Percentiles rank a stretch among this genome's conserved stretches.
These are phyloP conservation scores for Pyrenophora seminiperda DNA, from an alignment of 2,329 filamentous ascomycete species.

Conservation along the genomic window DNA sequence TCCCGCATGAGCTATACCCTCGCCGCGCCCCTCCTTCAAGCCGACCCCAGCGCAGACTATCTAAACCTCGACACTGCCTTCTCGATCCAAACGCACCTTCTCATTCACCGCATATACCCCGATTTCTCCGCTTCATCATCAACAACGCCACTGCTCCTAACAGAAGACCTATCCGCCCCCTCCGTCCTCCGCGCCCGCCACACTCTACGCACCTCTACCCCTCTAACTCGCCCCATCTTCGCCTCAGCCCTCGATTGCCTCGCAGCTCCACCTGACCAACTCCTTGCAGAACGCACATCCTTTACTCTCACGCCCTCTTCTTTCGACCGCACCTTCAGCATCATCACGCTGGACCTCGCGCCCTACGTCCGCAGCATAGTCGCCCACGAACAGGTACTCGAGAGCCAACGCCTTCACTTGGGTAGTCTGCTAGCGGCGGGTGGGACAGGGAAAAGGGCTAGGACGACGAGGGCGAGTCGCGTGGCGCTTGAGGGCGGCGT, in stretches of 20 bases:
- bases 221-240: constrained; percentile 49
- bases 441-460: constrained; percentile 61
- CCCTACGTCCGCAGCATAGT: constrained; percentile 90
- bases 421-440: constrained; percentile 67
- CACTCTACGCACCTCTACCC: constrained; percentile 16
- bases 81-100: constrained; percentile 36
- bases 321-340: constrained; percentile 72
- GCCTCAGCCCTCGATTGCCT: constrained; percentile 59
- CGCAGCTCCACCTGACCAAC: constrained; percentile 43
- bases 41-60: constrained; percentile 55
- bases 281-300: constrained; percentile 37
- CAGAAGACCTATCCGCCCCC: constrained; percentile 28
- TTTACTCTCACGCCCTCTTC: constrained; percentile 68
- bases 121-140: neutral
- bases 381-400: constrained; percentile 72
- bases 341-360: constrained; percentile 77
- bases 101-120: constrained; percentile 22
- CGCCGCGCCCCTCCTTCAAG: constrained; percentile 59
- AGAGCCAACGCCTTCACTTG: constrained; percentile 68
- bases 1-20: constrained; percentile 61
- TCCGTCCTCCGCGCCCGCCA: constrained; percentile 40
- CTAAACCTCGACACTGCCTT: constrained; percentile 45
- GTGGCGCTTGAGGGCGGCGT: constrained; percentile 78
- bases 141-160: neutral
- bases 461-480: constrained; percentile 75